phyloP scores from a whole-genome alignment of 805 yeast genomes.

The Hanseniaspora taiwanica region DNA sequence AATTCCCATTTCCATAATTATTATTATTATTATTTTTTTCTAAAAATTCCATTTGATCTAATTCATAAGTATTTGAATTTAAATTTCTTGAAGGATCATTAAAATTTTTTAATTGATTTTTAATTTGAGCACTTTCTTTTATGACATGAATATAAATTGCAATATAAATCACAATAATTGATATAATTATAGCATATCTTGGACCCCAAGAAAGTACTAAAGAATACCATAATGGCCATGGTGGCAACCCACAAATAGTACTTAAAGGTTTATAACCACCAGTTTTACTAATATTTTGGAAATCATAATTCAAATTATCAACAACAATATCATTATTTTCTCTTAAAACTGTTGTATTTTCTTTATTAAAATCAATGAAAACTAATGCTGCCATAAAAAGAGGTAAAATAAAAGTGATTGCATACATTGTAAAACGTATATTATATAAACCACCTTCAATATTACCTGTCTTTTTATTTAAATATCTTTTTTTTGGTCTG shows the following conservation, averaged over 20 bases:
- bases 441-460: conserved; percentile 65
- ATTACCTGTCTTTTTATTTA: conserved; percentile 24
- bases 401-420: conserved; percentile 46
- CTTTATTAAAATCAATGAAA: conserved; percentile 31
- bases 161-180: conserved; percentile 51
- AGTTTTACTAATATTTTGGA: conserved; percentile 10
- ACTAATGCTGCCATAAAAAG: conserved; percentile 58
- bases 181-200: conserved; percentile 50
- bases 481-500: conserved; percentile 38
- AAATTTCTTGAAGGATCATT: conserved; percentile 7
- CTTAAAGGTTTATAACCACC: conserved; percentile 50
- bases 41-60: neutral
- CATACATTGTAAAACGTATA: conserved; percentile 45
- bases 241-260: conserved; percentile 72
- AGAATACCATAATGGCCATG: conserved; percentile 59
- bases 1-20: neutral
- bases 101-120: conserved; percentile 23
- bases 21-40: neutral
- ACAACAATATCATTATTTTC: conserved; percentile 13
- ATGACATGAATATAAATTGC: conserved; percentile 63
- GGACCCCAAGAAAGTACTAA: conserved; percentile 72
- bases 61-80: conserved; percentile 1
- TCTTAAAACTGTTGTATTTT: conserved; percentile 9
- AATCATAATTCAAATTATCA: conserved; percentile 15
- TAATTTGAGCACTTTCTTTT: conserved; percentile 42